Evolutionary conservation across 768 basidiomycete genomes (phyloP).

Genomic region (Aureoboletus auriporus): DNA sequence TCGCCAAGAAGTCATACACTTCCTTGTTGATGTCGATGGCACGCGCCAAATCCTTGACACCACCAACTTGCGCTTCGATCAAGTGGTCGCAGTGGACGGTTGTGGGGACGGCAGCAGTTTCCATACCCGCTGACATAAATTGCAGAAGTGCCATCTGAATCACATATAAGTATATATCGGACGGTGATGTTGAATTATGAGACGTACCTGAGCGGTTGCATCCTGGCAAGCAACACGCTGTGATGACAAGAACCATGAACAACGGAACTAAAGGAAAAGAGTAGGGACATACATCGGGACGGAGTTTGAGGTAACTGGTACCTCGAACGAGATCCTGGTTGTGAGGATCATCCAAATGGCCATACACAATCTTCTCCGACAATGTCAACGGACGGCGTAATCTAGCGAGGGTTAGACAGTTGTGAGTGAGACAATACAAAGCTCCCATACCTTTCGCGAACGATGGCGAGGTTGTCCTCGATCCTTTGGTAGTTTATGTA

Average conservation of each 20-base stretch:
- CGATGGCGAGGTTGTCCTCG: slow-evolving; percentile 91
- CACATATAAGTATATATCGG: slow-evolving; percentile 26
- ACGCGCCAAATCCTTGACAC: slow-evolving; percentile 88
- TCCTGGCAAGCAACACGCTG: slow-evolving; percentile 90
- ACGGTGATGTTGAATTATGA: slow-evolving; percentile 12
- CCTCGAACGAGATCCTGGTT: slow-evolving; percentile 90
- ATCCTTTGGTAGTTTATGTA: slow-evolving; percentile 97
- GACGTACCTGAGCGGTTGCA: slow-evolving; percentile 75
- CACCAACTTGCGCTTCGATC: slow-evolving; percentile 95
- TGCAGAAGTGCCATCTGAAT: slow-evolving; percentile 97
- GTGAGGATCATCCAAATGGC: slow-evolving; percentile 93
- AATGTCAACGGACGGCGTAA: slow-evolving; percentile 87
- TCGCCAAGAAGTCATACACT: slow-evolving; percentile 98
- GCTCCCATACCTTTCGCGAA: slow-evolving; percentile 76
- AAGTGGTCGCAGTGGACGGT: slow-evolving; percentile 99
- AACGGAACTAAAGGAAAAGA: background rate
- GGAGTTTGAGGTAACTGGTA: slow-evolving; percentile 92
- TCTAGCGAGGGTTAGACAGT: slow-evolving; percentile 37
- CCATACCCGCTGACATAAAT: slow-evolving; percentile 99
- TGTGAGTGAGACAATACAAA: background rate
- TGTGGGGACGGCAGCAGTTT: slow-evolving; percentile 94
- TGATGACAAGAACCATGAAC: slow-evolving; percentile 6
- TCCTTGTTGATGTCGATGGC: slow-evolving; percentile 95
- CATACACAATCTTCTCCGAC: slow-evolving; percentile 97
- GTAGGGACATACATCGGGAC: slow-evolving; percentile 79